A percentile compares a stretch with the other conserved stretches of the same genome.
These are phyloP conservation scores for Candida buenavistaensis DNA, from an alignment of 1,139 yeast genomes.

Conservation along the genomic window DNA sequence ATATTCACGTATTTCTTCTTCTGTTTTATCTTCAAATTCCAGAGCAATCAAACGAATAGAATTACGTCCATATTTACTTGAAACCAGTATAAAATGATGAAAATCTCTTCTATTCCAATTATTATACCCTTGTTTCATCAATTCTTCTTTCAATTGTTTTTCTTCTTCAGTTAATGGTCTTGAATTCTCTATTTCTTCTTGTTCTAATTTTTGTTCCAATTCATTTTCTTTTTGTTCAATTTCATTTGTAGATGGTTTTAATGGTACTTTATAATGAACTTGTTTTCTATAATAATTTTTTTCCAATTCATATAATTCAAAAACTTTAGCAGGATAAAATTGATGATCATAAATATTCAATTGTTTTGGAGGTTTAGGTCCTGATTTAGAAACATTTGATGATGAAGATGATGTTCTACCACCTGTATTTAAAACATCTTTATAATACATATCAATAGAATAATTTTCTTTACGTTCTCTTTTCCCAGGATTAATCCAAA, in stretches of 20 bases:
- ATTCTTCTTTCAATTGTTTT: slow-evolving; percentile 52
- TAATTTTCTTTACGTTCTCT: slow-evolving; percentile 80
- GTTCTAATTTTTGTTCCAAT: slow-evolving; percentile 57
- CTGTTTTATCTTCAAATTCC: slow-evolving; percentile 65
- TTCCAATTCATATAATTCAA: slow-evolving; percentile 66
- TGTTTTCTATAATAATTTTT: slow-evolving; percentile 58
- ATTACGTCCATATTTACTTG: slow-evolving; percentile 69
- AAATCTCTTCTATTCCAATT: slow-evolving; percentile 77
- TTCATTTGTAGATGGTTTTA: slow-evolving; percentile 41
- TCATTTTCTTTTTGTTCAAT: slow-evolving; percentile 42
- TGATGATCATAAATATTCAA: slow-evolving; percentile 73
- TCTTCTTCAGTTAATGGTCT: slow-evolving; percentile 71
- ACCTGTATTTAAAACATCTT: slow-evolving; percentile 73
- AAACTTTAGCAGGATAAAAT: slow-evolving; percentile 61
- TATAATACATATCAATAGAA: slow-evolving; percentile 75
- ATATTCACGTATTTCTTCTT: slow-evolving; percentile 68
- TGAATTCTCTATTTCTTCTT: slow-evolving; percentile 62
- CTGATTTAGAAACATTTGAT: slow-evolving; percentile 29
- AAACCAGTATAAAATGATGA: slow-evolving; percentile 59
- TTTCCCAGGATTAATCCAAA: slow-evolving; percentile 74
- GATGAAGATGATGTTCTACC: slow-evolving; percentile 41
- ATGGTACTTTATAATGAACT: slow-evolving; percentile 49
- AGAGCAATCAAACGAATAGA: slow-evolving; percentile 58
- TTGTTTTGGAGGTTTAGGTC: slow-evolving; percentile 68
- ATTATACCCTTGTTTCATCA: slow-evolving; percentile 57